Evolutionary conservation across 331 rosid genomes (phyloP), one percentile per base, ranked within the genome.

Genomic region (Arachis monticola): DNA sequence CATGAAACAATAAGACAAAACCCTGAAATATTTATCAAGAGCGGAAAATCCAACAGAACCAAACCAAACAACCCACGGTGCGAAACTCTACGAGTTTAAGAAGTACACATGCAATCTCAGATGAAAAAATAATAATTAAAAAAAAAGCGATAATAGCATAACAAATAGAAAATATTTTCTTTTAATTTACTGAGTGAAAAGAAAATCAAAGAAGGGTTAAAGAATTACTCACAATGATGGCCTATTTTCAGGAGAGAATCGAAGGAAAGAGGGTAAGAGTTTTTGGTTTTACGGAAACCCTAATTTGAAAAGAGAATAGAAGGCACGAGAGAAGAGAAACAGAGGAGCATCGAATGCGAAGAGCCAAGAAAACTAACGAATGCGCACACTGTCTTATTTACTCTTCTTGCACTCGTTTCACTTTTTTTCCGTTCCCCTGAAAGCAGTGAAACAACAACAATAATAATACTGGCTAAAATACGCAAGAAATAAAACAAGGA

Each of bases 201-300:
- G 50, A 30, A 10, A 66, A 57, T 7, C 0, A 64, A 62, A 73
- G 14, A 42, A 59, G 45, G 13, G n/a, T 31, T 3, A n/a, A 10
- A 79, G n/a, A 72, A 74, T 32, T 71, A 82, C 90, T 85, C 74
- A 82, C 83, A 80, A 77, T 69, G 80, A 80, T 50, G 10, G 72
- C 64, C 67, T 48, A 31, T 45, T 48, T 62, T 53, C 30, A 40
- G 72, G 0, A 45, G 67, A 50, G 53, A 68, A 32, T 52, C 31
- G 42, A 68, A 32, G 47, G n/a, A 60, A 30, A 47, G 58, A 66
- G 12, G 53, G 31, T 38, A 38, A 59, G 46, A 48, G 44, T 44
- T 51, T 56, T 72, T 5, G 52, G 58, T 27, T 51, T 30, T 14
- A 80, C 30, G 27, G 85, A 87, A 91, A 91, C 96, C 96, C 93